A percentile compares a stretch with the other conserved stretches of the same genome.
These are phyloP conservation scores for Phalaenopsis equestris DNA, from an alignment of 106 monocot genomes.

Conservation along the genomic window DNA sequence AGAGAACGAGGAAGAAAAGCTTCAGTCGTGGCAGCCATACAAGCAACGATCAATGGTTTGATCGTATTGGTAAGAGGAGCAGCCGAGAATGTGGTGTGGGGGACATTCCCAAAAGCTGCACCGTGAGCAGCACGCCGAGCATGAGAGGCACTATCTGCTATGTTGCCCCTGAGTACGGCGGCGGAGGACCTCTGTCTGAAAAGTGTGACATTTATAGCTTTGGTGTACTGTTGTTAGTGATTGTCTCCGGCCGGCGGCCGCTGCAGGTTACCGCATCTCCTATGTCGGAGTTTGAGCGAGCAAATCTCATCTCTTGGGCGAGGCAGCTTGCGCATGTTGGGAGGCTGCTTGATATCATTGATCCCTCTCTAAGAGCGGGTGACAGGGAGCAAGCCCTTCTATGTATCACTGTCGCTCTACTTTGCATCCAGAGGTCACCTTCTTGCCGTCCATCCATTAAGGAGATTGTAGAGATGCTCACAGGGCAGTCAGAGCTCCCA, in stretches of 20 bases:
- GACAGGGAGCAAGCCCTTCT: slow-evolving; percentile 72
- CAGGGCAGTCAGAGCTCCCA: slow-evolving; percentile 67
- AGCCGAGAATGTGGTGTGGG: slow-evolving; percentile 53
- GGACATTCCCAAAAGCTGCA: slow-evolving; percentile 70
- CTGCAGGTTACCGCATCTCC: slow-evolving; percentile 81
- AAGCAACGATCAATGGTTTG: slow-evolving; percentile 33
- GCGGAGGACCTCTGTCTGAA: slow-evolving; percentile 64
- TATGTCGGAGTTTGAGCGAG: slow-evolving; percentile 86
- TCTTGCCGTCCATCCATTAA: slow-evolving; percentile 49
- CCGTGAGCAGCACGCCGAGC: slow-evolving; percentile 90
- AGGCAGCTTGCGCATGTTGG: slow-evolving; percentile 63
- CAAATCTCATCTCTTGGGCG: slow-evolving; percentile 92
- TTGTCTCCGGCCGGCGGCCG: slow-evolving; percentile 84
- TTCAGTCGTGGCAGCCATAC: slow-evolving; percentile 29
- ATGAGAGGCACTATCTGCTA: slow-evolving; percentile 97
- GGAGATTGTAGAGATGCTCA: slow-evolving; percentile 72
- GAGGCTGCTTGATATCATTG: slow-evolving; percentile 69
- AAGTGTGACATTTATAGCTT: slow-evolving; percentile 97
- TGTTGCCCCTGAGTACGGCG: slow-evolving; percentile 76
- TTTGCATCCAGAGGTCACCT: slow-evolving; percentile 84
- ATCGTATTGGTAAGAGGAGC: slow-evolving; percentile 23
- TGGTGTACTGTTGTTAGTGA: slow-evolving; percentile 78
- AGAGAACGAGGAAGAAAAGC: slow-evolving; percentile 40
- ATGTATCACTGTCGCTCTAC: slow-evolving; percentile 75
- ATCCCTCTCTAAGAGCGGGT: slow-evolving; percentile 37